These are phyloP conservation scores for Colletotrichum somersetense DNA, from an alignment of 2,329 filamentous ascomycete species.

Conservation along the genomic window DNA sequence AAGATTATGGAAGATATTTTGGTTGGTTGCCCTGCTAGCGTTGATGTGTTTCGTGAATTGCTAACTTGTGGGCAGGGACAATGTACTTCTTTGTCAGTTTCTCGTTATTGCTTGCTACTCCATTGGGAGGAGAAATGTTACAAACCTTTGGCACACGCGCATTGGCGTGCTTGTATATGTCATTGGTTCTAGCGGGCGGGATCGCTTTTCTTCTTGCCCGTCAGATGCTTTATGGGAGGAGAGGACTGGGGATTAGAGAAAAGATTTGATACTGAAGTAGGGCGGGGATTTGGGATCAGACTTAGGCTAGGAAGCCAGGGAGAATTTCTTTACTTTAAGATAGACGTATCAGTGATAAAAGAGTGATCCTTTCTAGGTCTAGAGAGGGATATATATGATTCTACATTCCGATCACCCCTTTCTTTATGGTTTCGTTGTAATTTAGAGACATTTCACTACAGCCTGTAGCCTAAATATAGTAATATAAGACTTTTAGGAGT, in stretches of 20 bases:
- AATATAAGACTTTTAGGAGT: no score
- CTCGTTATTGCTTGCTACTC: neutral
- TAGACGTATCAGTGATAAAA: no score
- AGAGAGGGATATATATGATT: no score
- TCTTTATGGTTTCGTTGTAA: no score
- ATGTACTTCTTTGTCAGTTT: neutral
- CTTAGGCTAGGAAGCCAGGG: no score
- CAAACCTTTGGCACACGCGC: neutral
- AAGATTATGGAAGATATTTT: constrained; percentile 1
- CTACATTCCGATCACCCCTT: no score
- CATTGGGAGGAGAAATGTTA: neutral
- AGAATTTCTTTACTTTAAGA: no score
- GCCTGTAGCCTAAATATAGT: no score
- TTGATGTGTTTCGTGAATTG: neutral
- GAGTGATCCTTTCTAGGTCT: no score
- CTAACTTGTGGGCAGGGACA: neutral
- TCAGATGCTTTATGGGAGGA: neutral
- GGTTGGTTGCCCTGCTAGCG: neutral
- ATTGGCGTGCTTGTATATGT: neutral
- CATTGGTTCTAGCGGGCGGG: neutral
- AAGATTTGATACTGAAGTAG: neutral
- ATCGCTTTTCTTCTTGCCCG: neutral
- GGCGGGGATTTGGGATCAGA: no score
- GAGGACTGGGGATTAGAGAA: neutral
- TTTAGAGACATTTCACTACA: no score